Conservation (phyloP, 768 basidiomycete genomes). For the Phanerochaete carnosa region DNA sequence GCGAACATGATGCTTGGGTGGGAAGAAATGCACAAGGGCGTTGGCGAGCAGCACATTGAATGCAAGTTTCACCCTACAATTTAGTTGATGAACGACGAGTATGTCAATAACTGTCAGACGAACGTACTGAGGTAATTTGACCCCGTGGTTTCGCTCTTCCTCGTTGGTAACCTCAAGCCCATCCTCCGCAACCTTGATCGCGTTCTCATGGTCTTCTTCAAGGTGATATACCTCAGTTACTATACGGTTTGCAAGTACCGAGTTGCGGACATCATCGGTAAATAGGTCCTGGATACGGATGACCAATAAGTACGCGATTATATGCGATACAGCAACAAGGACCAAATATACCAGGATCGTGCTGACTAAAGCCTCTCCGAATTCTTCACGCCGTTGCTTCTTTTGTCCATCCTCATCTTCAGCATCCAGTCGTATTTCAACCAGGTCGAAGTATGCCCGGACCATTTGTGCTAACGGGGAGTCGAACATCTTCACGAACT, state of each 20-base stretch:
- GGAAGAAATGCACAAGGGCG: conserved; percentile 78
- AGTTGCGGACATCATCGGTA: conserved; percentile 44
- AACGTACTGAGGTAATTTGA: conserved; percentile 45
- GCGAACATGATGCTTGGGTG: conserved; percentile 85
- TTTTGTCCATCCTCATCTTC: conserved; percentile 39
- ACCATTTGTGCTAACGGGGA: conserved; percentile 56
- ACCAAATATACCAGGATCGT: conserved; percentile 61
- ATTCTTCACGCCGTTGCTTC: conserved; percentile 12
- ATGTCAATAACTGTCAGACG: not conserved
- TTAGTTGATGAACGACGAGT: conserved; percentile 1
- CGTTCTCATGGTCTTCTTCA: conserved; percentile 72
- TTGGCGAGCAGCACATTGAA: conserved; percentile 73
- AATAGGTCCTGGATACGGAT: conserved; percentile 48
- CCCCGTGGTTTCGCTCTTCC: conserved; percentile 57
- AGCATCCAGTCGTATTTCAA: conserved; percentile 36
- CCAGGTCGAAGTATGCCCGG: conserved; percentile 65
- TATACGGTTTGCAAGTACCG: conserved; percentile 65
- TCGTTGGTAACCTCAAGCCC: conserved; percentile 56
- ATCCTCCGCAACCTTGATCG: conserved; percentile 67
- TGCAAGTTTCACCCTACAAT: conserved; percentile 53
- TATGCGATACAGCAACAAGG: not conserved
- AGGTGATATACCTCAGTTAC: conserved; percentile 60
- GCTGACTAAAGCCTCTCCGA: conserved; percentile 55
- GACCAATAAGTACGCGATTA: not conserved
- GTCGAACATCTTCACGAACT: conserved; percentile 60